Evolutionary conservation across 495 filamentous ascomycete species (phyloP), one percentile per base, ranked within the genome.

Genomic region (Astrothelium subdiscretum): DNA sequence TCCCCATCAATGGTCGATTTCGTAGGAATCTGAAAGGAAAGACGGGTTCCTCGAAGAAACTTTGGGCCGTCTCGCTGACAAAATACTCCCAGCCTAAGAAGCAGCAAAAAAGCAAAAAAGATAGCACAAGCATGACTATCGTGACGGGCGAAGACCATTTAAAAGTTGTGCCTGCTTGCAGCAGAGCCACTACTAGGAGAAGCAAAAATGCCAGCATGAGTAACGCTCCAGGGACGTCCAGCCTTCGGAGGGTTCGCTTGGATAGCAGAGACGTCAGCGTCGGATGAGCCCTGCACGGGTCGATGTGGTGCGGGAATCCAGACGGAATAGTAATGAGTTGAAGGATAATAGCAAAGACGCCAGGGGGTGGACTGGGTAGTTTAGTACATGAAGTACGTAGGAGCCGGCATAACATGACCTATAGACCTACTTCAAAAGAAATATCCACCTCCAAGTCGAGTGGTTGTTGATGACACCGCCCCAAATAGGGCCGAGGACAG

Each of bases 371-470:
- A 48, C 43, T 48, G 43, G 20, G 12, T 10, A 48, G 43, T 8
- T 38, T 38, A 6, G 8, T 8, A 0, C 35, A 38, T 1, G 35
- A 6, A 6, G 8, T 38, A 8, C 35, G 8, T 15, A 38, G 8
- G 35, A 38, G n/a, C n/a, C n/a, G n/a, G 8, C 35, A 38, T 38
- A 6, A 8, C 35, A 8, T 38, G 35, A 38, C 8, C 15, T 38
- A 54, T 8, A 8, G 24, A 32, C 48, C 15, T 26, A 62, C 26
- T 73, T 73, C n/a, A 76, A 44, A 13, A 71, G 70, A 57, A 73
- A 74, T 2, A 73, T 62, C 73, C 73, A 76, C 51, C 69, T 59
- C 73, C 73, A 76, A 24, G 69, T 64, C 1, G 64, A 58, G 3
- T 64, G 59, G 20, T 65, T 31, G 10, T 62, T 64, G 26, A 76